phyloP scores from a whole-genome alignment of 2,329 filamentous ascomycete species.

The Xylaria sp. region DNA sequence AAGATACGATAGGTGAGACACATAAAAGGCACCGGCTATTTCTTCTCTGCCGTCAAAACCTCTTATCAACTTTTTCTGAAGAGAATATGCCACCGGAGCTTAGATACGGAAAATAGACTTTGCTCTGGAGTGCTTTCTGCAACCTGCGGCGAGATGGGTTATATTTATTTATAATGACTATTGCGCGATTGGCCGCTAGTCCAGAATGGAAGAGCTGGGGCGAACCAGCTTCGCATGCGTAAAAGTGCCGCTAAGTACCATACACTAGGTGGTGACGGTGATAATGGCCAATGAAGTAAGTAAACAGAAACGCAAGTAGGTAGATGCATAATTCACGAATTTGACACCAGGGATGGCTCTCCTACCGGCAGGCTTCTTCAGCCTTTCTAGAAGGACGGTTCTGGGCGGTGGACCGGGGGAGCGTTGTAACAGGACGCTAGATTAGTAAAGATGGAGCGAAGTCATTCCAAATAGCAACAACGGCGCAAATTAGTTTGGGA shows the following conservation, averaged over 20 bases:
- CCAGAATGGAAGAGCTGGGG: neutral
- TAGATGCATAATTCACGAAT: neutral
- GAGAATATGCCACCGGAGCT: too few relatives aligned
- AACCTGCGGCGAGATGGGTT: too few relatives aligned
- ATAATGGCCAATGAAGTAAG: too few relatives aligned
- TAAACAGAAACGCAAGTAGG: too few relatives aligned
- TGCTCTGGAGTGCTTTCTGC: too few relatives aligned
- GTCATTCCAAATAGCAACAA: slow-evolving; percentile 29
- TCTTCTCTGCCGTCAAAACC: too few relatives aligned
- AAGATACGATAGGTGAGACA: neutral
- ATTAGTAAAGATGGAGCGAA: slow-evolving; percentile 27
- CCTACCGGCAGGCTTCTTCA: slow-evolving; percentile 20
- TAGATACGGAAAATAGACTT: too few relatives aligned
- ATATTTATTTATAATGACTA: slow-evolving; percentile 7
- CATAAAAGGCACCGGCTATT: too few relatives aligned
- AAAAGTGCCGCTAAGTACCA: neutral
- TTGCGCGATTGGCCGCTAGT: slow-evolving; percentile 24
- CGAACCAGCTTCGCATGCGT: neutral
- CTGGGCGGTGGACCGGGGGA: neutral
- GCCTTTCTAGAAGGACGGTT: slow-evolving; percentile 28
- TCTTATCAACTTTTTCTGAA: too few relatives aligned
- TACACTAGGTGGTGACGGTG: too few relatives aligned
- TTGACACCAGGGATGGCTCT: neutral
- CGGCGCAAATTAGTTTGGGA: slow-evolving; percentile 32
- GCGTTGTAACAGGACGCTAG: neutral